Base-by-base conservation (phyloP, 306 rosid genomes). In the Dryas octopetala region DNA sequence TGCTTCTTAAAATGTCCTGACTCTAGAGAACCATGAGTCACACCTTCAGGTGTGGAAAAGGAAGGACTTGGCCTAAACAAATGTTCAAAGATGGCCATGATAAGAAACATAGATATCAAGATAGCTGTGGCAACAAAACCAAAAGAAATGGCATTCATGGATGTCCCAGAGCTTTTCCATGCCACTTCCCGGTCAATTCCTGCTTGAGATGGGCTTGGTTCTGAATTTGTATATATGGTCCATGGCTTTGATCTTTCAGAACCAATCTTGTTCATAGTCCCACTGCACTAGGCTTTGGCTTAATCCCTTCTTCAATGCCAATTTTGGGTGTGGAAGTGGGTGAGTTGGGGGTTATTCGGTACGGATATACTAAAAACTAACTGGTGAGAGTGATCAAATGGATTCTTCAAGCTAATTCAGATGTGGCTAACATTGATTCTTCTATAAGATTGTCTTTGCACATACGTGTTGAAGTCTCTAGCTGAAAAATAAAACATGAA, bases 51-150 rank as follows among this genome's bases (percentile, higher is more conserved):
- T 2, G 91, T 76, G 49, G 96, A 85, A 72, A 71, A 88, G n/a
- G 90, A 73, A 60, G 90, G 81, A n/a, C 71, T 86, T 9, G 97
- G 98, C 83, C 86, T 88, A 61, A 93, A 91, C 62, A 93, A 76
- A 77, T 91, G 98, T 79, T 93, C 98, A 76, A 93, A 91, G 40
- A 93, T 89, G 78, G 98, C 98, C 97, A 93, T 93, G 80, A 93
- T 86, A 43, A 93, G 89, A 81, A 93, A 93, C 97, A 93, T 93
- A 28, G 98, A 91, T 67, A 93, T 83, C 91, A 93, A 81, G 78
- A 93, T 88, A 41, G 98, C 98, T 1, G 98, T 93, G 78, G 98
- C 98, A 82, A 93, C 98, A 84, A 93, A 91, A 32, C 98, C 97
- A 62, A 86, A 88, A 52, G 96, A 93, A 74, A 93, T 88, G 63